Conservation (phyloP, 2,329 filamentous ascomycete genomes). For the Beauveria medogensis region DNA sequence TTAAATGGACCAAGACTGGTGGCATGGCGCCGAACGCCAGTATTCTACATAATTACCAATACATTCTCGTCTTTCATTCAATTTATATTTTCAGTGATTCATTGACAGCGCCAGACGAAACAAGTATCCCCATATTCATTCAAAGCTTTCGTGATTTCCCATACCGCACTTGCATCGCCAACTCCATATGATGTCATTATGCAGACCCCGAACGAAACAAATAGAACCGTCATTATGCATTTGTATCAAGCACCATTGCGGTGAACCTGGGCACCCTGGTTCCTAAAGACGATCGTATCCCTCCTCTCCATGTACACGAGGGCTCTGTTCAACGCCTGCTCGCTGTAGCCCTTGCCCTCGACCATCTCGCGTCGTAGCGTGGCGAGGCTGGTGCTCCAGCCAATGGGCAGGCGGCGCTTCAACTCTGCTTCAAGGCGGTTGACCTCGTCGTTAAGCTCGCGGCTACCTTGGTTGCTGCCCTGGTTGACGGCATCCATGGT, state of each 20-base stretch:
- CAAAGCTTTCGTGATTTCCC: slow-evolving; percentile 2
- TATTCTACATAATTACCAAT: neutral
- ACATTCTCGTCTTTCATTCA: neutral
- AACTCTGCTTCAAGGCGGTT: slow-evolving; percentile 82
- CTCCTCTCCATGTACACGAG: slow-evolving; percentile 78
- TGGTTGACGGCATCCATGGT: slow-evolving; percentile 98
- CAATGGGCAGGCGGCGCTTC: slow-evolving; percentile 78
- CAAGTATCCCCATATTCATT: neutral
- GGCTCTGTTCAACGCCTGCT: slow-evolving; percentile 76
- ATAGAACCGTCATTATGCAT: neutral
- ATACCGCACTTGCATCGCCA: neutral
- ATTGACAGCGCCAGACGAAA: neutral
- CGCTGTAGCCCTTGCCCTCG: slow-evolving; percentile 81
- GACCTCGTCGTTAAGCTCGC: slow-evolving; percentile 86
- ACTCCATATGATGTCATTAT: slow-evolving; percentile 8
- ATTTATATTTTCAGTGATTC: neutral
- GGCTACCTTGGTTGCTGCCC: slow-evolving; percentile 72
- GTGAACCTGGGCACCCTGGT: slow-evolving; percentile 68
- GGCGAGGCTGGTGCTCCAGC: slow-evolving; percentile 86
- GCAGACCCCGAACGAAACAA: neutral
- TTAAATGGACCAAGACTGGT: neutral
- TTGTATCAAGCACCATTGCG: slow-evolving; percentile 55
- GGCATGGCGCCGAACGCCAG: neutral
- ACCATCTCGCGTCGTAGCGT: slow-evolving; percentile 86
- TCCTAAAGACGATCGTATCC: slow-evolving; percentile 76